Conservation (phyloP, 495 filamentous ascomycete species). For the Podospora pseudopauciseta region DNA sequence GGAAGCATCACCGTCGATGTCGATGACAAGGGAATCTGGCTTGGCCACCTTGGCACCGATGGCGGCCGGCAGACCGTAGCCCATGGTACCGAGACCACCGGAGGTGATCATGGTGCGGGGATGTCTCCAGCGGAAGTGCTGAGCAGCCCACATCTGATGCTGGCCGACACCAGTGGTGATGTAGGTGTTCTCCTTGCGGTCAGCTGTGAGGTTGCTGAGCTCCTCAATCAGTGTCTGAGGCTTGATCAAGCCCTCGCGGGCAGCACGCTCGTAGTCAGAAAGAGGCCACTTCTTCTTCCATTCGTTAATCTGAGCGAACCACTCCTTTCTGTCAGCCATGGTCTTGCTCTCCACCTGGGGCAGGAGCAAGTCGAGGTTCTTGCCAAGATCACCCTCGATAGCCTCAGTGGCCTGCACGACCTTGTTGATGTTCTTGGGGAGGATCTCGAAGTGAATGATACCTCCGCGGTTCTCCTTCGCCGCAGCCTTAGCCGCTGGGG, state of each 20-base stretch:
- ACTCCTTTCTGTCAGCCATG: constrained; percentile 66
- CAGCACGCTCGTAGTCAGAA: constrained; percentile 66
- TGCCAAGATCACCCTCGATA: constrained; percentile 67
- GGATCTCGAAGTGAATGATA: constrained; percentile 77
- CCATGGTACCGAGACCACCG: constrained; percentile 93
- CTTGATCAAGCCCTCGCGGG: constrained; percentile 70
- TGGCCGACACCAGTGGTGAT: constrained; percentile 92
- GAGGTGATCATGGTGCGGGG: constrained; percentile 88
- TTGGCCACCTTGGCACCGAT: constrained; percentile 91
- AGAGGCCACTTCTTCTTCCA: constrained; percentile 88
- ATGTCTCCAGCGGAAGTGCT: constrained; percentile 88
- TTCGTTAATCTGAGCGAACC: constrained; percentile 80
- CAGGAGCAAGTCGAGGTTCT: constrained; percentile 69
- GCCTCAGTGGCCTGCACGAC: constrained; percentile 79
- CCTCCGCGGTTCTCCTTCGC: constrained; percentile 68
- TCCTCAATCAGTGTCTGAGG: constrained; percentile 83
- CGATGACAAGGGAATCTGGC: constrained; percentile 81
- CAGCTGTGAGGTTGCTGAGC: constrained; percentile 67
- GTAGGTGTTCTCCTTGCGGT: constrained; percentile 73
- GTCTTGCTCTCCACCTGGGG: constrained; percentile 57
- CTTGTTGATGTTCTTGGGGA: constrained; percentile 88
- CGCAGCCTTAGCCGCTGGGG: constrained; percentile 62
- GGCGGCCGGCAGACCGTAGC: constrained; percentile 84
- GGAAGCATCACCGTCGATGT: constrained; percentile 95
- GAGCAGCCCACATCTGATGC: constrained; percentile 96